Evolutionary conservation across 371 early-diverging fungal genomes (phyloP), one percentile per base, ranked within the genome.

Genomic region (Apophysomyces sp.): DNA sequence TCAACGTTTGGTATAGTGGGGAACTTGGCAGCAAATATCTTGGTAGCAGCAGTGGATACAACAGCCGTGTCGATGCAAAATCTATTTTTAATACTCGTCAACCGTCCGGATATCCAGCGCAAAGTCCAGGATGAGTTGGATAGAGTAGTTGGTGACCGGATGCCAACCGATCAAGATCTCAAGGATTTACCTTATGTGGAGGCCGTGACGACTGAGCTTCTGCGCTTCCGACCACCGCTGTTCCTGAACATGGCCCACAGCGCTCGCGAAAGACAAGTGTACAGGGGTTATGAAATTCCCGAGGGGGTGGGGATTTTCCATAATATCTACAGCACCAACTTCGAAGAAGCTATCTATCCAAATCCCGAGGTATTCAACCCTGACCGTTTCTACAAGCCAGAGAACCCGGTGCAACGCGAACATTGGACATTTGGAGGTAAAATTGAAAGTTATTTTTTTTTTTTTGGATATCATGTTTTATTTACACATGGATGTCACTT

Each of bases 341-440:
- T 21, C 8, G 49, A 44, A 5, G 18, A n/a, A 5, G 16, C 21
- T 9, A 11, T 44, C 16, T 72, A 72, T 55, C 55, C 71, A 29
- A 30, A 73, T 0, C 68, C 76, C 2, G 24, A 55, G 13, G 32
- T 31, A 9, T 76, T 72, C 27, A 29, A 61, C 24, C 76, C 76
- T 9, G 59, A 64, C 4, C 66, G 76, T 18, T 74, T 66, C 53
- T 49, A 69, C 24, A 36, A 61, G 21, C 58, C 66, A 3, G 60
- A 68, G 3, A 62, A 65, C 4, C 21, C 49, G 3, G 21, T 21
- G 7, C 49, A 44, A 21, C 49, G 49, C 4, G 52, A 21, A 9
- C 49, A 44, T 21, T 44, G 49, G 49, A 21, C 49, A 16, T 44
- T 44, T 26, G 49, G 49, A 44, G 49, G 49, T 44, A 44, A 44